phyloP scores from a whole-genome alignment of 2,329 filamentous ascomycete genomes.

The Hymenoscyphus linearis region DNA sequence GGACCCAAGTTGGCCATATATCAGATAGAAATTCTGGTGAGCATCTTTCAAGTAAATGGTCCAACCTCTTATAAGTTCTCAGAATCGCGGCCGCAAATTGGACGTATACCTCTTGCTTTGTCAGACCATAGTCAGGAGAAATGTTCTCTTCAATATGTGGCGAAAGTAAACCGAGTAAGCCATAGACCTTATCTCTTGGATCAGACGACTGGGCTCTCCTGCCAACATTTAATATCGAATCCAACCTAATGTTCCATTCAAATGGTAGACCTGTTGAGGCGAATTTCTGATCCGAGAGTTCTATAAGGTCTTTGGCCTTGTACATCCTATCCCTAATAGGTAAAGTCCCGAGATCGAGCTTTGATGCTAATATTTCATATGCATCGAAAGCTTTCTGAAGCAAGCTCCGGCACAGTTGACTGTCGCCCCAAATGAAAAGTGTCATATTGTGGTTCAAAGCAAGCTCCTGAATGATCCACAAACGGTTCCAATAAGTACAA shows the following conservation, averaged over 20 bases:
- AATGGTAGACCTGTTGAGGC: not conserved
- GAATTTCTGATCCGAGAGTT: not conserved
- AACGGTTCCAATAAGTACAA: not conserved
- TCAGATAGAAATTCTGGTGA: no score
- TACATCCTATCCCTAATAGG: not conserved
- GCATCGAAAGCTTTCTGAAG: constrained; percentile 4
- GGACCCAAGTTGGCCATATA: no score
- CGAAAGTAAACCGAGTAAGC: constrained; percentile 19
- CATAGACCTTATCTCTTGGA: constrained; percentile 23
- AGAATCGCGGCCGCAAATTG: constrained; percentile 1
- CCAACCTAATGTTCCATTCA: no score
- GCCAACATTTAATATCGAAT: constrained; percentile 8
- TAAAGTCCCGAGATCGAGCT: no score
- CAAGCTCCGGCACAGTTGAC: constrained; percentile 7
- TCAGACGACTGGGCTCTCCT: constrained; percentile 16
- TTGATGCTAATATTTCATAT: not conserved
- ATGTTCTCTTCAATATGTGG: not conserved
- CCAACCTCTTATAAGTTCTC: not conserved
- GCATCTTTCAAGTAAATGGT: no score
- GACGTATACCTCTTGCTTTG: constrained; percentile 2
- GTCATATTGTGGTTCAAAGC: constrained; percentile 13
- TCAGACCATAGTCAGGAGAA: constrained; percentile 4
- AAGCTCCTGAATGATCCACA: constrained; percentile 16
- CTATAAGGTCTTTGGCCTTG: not conserved
- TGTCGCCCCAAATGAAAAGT: constrained; percentile 10